Base-by-base conservation (phyloP, 176 grass and related monocot species). In the Oryza longistaminata region DNA sequence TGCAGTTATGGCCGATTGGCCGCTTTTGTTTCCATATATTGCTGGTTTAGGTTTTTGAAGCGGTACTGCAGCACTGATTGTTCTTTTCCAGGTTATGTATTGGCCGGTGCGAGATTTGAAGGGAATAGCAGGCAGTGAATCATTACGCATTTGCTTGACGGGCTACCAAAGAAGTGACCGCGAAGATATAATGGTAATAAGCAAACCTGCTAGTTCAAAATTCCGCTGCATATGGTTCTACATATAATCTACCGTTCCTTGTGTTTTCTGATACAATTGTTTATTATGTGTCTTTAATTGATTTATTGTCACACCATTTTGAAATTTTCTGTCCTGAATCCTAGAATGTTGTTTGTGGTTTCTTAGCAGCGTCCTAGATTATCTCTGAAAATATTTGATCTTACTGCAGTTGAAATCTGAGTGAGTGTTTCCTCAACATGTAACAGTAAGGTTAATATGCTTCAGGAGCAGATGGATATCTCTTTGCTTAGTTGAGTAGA, bases 121-220 rank as follows among this genome's bases (percentile, higher is more conserved):
- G 19, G 96, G 96, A 81, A 95, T 98, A 83, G 83, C 89, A 11
- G 85, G 93, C 3, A 87, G 87, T 19, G 77, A 90, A n/a, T 83
- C 80, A 17, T 37, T 98, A 44, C 64, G 72, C 42, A 90, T 95
- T 73, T 98, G 96, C 72, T 75, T 98, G 70, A 95, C 96, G 31
- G 96, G 96, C 40, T 98, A 92, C 78, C 89, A 98, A 66, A 92
- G 78, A 70, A 76, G 88, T 71, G 90, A 79, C 61, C 81, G 96
- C 0, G 81, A 95, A 31, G 80, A 98, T 75, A 95, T 98, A 66
- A 95, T 87, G 93, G 96, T 98, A 92, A 82, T 53, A 24, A 26
- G 34, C 29, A 66, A 74, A 79, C 52, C 22, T 52, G 42, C 33
- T 31, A 43, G 44, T 9, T 13, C 34, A 50, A 74, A 83, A 64